These are phyloP conservation scores for Acanthamoeba rhysodes DNA, from an alignment of 208 protist species.

Conservation along the genomic window DNA sequence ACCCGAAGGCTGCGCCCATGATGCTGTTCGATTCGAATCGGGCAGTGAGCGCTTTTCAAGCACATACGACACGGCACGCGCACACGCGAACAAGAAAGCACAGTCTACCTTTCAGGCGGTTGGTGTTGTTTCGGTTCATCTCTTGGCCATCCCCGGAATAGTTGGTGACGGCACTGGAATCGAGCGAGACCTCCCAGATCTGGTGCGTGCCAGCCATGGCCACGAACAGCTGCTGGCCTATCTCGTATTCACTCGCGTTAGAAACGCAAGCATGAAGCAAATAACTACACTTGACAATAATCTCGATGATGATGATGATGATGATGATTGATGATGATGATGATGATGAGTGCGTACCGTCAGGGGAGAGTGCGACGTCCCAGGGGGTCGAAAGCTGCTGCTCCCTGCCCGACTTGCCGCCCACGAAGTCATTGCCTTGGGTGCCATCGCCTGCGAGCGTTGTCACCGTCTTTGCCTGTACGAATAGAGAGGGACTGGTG, in stretches of 20 bases:
- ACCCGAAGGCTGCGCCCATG: conserved; percentile 40
- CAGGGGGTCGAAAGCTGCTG: conserved; percentile 40
- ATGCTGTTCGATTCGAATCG: neutral
- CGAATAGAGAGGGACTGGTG: no score
- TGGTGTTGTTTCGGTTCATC: conserved; percentile 63
- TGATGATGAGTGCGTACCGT: neutral
- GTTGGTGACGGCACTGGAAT: neutral
- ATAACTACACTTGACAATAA: no score
- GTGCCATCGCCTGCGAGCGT: conserved; percentile 30
- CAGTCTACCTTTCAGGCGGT: neutral
- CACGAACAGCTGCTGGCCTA: conserved; percentile 7
- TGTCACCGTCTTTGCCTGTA: conserved; percentile 13
- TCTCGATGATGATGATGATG: no score
- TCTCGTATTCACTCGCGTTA: no score
- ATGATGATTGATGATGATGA: no score
- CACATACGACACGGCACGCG: neutral
- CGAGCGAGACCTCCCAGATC: conserved; percentile 28
- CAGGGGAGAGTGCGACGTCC: neutral
- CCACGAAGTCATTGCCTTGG: neutral
- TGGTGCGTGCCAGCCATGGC: conserved; percentile 51
- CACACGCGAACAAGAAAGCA: neutral
- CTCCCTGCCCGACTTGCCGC: neutral
- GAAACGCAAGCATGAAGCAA: neutral
- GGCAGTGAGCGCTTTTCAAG: neutral
- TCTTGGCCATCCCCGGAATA: conserved; percentile 54